Evolutionary conservation across 116 monocot genomes (phyloP).

Genomic region (Dioscorea cayenensis): DNA sequence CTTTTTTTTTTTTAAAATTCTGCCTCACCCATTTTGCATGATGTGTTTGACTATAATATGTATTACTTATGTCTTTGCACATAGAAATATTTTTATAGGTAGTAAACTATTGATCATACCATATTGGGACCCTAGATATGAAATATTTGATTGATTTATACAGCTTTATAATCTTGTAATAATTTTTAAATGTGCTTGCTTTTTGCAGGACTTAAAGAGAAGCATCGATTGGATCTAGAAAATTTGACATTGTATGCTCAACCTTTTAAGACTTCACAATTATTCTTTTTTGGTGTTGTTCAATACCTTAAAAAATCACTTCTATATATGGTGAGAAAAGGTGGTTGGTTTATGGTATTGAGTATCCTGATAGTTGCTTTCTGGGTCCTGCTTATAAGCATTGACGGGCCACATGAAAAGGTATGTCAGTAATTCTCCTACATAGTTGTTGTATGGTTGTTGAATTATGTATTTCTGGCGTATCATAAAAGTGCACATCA

Average conservation of each 20-base stretch:
- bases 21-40: no score
- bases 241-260: conserved; percentile 53
- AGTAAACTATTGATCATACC: no score
- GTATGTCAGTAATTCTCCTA: conserved; percentile 15
- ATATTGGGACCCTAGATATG: neutral
- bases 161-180: no score
- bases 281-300: conserved; percentile 40
- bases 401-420: conserved; percentile 44
- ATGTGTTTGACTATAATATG: no score
- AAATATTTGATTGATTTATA: neutral
- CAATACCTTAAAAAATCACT: conserved; percentile 35
- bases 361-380: conserved; percentile 15
- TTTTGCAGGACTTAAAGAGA: conserved; percentile 51
- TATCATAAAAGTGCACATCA: neutral
- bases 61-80: no score
- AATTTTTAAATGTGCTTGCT: neutral
- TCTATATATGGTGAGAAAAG: conserved; percentile 31
- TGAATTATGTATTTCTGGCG: neutral
- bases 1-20: no score
- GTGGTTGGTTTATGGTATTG: conserved; percentile 34
- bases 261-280: conserved; percentile 44
- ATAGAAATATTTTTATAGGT: no score
- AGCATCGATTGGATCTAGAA: conserved; percentile 43
- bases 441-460: neutral
- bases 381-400: conserved; percentile 24